Evolutionary conservation across 2,329 filamentous ascomycete genomes (phyloP), one percentile per base, ranked within the genome.

Genomic region (Meredithiella fracta): DNA sequence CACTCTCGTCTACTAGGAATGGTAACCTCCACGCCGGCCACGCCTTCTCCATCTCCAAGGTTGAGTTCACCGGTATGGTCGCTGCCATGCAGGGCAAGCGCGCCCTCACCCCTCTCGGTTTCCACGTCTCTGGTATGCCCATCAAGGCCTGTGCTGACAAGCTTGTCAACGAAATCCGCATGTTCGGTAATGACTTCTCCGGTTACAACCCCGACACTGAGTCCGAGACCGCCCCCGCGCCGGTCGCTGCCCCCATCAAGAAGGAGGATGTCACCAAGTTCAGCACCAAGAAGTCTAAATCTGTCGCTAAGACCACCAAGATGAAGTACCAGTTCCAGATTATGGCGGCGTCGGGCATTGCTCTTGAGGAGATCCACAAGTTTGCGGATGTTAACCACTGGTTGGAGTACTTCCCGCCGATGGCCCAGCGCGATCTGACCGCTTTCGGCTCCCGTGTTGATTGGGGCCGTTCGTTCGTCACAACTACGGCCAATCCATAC

Each of bases 61-160:
- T 95, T 63, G 92, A 98, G 70, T 98, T 97, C 68, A 83, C 82
- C 58, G 80, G 85, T 23, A 88, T 91, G 47, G 90, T 88, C 66
- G 83, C 85, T 50, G 78, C 91, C 56, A 94, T 97, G 87, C 80
- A 89, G 67, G 92, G 92, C 65, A 91, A 91, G 74, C 78, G 84
- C 54, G 77, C 83, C 57, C 74, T 97, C 54, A 96, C 92, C 67
- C 92, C 92, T 57, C 83, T 92, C 65, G 92, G 91, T 31, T 98
- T 89, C 73, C 92, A 98, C 74, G 71, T 69, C 71, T 97, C 91
- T 0, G 92, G 92, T 63, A 94, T 98, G 84, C 89, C 90, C 49
- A 98, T 98, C 74, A 96, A 96, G 71, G 90, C 92, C 4, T 94
- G 87, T 65, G 89, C 92, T 55, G 91, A 98, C 74, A 97, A 97